Evolutionary conservation across 2,329 filamentous ascomycete genomes (phyloP).

Genomic region (Fonsecaea multimorphosa): DNA sequence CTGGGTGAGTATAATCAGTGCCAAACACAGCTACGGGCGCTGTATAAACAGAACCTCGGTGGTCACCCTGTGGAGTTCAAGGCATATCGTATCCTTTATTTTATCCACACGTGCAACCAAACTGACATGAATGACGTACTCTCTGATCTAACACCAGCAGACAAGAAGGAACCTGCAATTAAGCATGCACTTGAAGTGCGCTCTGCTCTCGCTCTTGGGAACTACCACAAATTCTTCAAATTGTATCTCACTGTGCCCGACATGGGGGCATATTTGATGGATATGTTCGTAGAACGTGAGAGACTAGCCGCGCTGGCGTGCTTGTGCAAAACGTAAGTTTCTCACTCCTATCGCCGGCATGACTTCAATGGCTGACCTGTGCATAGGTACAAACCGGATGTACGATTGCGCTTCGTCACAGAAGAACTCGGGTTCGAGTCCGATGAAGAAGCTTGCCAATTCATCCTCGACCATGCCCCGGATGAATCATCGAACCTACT

Average conservation of each 20-base stretch:
- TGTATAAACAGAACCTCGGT: conserved; percentile 85
- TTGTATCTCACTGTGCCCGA: conserved; percentile 92
- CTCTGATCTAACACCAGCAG: conserved; percentile 97
- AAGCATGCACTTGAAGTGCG: conserved; percentile 91
- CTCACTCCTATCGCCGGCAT: background rate
- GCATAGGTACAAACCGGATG: conserved; percentile 84
- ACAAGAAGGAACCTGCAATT: conserved; percentile 83
- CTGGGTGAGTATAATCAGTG: conserved; percentile 99
- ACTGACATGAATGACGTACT: conserved; percentile 97
- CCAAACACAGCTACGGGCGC: conserved; percentile 92
- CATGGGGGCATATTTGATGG: conserved; percentile 98
- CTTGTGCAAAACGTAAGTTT: conserved; percentile 93
- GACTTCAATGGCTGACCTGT: conserved; percentile 48
- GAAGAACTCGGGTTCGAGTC: conserved; percentile 96
- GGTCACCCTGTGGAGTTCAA: conserved; percentile 95
- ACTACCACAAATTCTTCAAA: conserved; percentile 98
- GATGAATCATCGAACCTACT: conserved; percentile 66
- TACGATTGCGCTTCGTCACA: conserved; percentile 88
- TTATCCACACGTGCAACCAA: conserved; percentile 98
- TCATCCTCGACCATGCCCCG: conserved; percentile 80
- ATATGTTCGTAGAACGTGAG: conserved; percentile 97
- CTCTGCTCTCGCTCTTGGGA: conserved; percentile 87
- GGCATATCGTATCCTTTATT: conserved; percentile 99
- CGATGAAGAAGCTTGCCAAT: conserved; percentile 86
- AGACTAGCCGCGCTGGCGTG: conserved; percentile 86